Base-by-base conservation (phyloP, 768 basidiomycete species). In the Crepidotus variabilis region DNA sequence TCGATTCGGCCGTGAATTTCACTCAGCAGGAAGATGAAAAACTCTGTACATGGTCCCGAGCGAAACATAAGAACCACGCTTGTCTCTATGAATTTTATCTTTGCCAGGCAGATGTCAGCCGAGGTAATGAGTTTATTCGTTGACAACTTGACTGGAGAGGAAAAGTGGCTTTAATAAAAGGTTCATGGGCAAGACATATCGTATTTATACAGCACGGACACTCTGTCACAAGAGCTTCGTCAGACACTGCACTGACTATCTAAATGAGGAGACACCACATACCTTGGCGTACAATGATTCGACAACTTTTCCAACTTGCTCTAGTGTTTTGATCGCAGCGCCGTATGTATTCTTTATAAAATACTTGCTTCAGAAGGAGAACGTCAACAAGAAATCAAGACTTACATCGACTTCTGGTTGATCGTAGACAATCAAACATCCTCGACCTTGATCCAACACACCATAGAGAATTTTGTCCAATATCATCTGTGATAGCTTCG, bases 401-500 rank as follows among this genome's bases (percentile, higher is more conserved):
- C 90, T 55, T 64, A 93, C 93, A 72, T 97, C 94, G 11, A 83
- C 84, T 64, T 91, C 88, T 1, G 84, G 84, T 69, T 92, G 79
- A 56, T 97, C 92, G 59, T 90, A 98, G n/a, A 98, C 85, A 51
- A 97, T 75, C 50, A 98, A 73, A 65, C 94, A 94, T 0, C 94
- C 94, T 2, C 92, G 82, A 23, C 93, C 94, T 69, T 98, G 96
- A 69, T 98, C 96, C n/a, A 99, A 79, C 1, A 99, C 94, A 5
- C 96, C 96, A 59, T 92, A 83, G 60, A 98, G 83, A 1, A 95
- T 85, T 63, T 95, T 95, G 73, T 98, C 96, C 35, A 98, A 76
- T 59, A 98, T 99, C 96, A 99, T 98, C 69, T 99, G 96, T 28
- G 91, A 94, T 23, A 98, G 74, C 68, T 97, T 98, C 20, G 86